These are phyloP conservation scores for Huiozyma sinensis DNA, from an alignment of 805 yeast species.

Conservation along the genomic window DNA sequence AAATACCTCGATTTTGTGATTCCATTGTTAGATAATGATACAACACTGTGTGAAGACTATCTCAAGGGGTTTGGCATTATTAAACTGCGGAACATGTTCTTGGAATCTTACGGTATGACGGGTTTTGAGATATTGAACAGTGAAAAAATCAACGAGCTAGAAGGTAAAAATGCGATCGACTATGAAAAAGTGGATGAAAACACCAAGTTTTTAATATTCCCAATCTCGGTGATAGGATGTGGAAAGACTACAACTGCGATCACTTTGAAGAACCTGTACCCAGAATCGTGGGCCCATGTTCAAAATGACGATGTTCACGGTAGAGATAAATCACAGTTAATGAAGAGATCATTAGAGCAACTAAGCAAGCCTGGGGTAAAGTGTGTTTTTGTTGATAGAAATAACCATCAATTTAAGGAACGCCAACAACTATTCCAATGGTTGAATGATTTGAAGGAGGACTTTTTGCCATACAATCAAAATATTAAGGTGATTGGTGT, in stretches of 20 bases:
- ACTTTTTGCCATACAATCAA: conserved; percentile 33
- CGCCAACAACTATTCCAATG: conserved; percentile 54
- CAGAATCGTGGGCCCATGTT: conserved; percentile 52
- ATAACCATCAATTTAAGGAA: conserved; percentile 66
- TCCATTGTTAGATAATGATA: conserved; percentile 42
- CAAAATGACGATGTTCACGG: conserved; percentile 70
- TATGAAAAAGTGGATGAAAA: conserved; percentile 27
- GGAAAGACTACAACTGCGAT: conserved; percentile 82
- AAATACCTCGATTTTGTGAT: conserved; percentile 60
- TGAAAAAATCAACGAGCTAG: conserved; percentile 30
- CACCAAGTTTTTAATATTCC: conserved; percentile 55
- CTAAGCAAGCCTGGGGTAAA: conserved; percentile 27
- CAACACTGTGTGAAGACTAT: conserved; percentile 37
- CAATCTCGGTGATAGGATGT: conserved; percentile 87
- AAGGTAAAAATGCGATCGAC: conserved; percentile 31
- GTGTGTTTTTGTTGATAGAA: conserved; percentile 69
- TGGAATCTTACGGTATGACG: conserved; percentile 40
- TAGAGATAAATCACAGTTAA: conserved; percentile 38
- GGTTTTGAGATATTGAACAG: conserved; percentile 50
- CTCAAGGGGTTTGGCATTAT: conserved; percentile 61
- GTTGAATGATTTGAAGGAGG: conserved; percentile 33
- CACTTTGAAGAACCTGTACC: conserved; percentile 45
- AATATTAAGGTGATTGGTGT: conserved; percentile 54
- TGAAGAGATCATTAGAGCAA: conserved; percentile 35
- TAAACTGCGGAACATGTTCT: conserved; percentile 54